Base-by-base conservation (phyloP, 805 yeast genomes). In the Maudiozyma pseudohumilis region DNA sequence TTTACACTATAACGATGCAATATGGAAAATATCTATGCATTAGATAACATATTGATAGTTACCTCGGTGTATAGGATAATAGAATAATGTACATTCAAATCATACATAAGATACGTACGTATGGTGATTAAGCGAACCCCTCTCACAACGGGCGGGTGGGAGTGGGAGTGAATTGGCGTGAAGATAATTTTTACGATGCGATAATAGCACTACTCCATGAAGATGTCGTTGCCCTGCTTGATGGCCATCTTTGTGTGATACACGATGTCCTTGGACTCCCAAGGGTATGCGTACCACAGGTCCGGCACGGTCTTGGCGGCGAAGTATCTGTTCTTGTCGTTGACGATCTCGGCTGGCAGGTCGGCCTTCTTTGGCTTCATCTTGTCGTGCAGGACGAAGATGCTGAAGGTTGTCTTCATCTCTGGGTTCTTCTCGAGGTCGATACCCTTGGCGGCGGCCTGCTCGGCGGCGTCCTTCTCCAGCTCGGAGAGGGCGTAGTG, bases 211-310 rank as follows among this genome's bases (percentile, higher is more conserved):
- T 26, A 11, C 13, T 36, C 28, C 28, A 63, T 41, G 47, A 60
- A 64, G 10, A 67, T 64, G 52, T 82, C 88, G 50, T 81, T 80
- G 21, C 81, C 88, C 63, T 82, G 92, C 50, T 72, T 74, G 44
- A 76, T 68, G 29, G 89, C 88, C 66, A 64, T 75, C 59, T 70
- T 68, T 27, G 83, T 80, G 49, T 82, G 92, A 56, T 63, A 66
- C 18, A 78, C 86, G 52, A 82, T 81, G 57, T 82, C 88, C 40
- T 71, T 69, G 15, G 81, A 72, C 57, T 82, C 92, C 94, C 94
- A 82, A 32, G 94, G 94, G 52, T 82, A 82, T 17, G 92, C 88
- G 47, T 79, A 81, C 94, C 94, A 82, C 40, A 69, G 68, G 53
- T 83, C 92, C 25, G 82, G 87, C 32, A 81, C 83, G 28, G 74